Evolutionary conservation across 2,329 filamentous ascomycete genomes (phyloP).

Genomic region (Sclerotinia minor): DNA sequence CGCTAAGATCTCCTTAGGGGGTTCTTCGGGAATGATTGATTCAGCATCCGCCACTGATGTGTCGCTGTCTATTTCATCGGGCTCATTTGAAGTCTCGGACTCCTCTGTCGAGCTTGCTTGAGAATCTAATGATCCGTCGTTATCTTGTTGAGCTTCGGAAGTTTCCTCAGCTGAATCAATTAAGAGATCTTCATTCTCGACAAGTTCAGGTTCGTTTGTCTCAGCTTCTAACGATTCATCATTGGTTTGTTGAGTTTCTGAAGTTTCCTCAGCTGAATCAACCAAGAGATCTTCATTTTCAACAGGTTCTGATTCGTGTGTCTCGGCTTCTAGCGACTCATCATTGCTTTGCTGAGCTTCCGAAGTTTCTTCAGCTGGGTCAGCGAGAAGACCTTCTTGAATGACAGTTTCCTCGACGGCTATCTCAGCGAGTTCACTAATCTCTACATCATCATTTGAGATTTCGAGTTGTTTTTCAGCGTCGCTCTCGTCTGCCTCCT

Average conservation of each 20-base stretch:
- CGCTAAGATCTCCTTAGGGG: constrained; percentile 23
- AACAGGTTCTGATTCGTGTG: constrained; percentile 26
- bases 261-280: constrained; percentile 28
- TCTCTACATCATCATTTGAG: background rate
- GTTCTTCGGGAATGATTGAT: background rate
- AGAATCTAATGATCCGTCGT: constrained; percentile 15
- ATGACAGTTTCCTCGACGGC: constrained; percentile 13
- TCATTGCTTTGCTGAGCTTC: constrained; percentile 18
- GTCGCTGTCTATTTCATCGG: constrained; percentile 4
- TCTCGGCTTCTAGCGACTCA: constrained; percentile 27
- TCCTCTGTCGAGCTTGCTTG: constrained; percentile 17
- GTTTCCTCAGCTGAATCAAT: constrained; percentile 30
- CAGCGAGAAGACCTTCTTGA: constrained; percentile 3
- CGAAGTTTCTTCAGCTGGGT: background rate
- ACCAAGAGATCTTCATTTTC: constrained; percentile 33
- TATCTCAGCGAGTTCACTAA: constrained; percentile 7
- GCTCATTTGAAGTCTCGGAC: background rate
- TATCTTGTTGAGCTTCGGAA: constrained; percentile 2
- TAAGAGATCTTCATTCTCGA: constrained; percentile 32
- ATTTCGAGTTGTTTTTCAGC: background rate
- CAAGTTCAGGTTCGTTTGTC: constrained; percentile 26
- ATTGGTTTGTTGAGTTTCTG: constrained; percentile 5
- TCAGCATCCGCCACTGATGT: background rate
- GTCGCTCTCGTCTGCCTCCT: constrained; percentile 11
- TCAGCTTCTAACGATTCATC: constrained; percentile 29